Percentiles rank a stretch among this genome's conserved stretches.
These are phyloP conservation scores for Rhodotorula graminis DNA, from an alignment of 768 basidiomycete genomes.

Conservation along the genomic window DNA sequence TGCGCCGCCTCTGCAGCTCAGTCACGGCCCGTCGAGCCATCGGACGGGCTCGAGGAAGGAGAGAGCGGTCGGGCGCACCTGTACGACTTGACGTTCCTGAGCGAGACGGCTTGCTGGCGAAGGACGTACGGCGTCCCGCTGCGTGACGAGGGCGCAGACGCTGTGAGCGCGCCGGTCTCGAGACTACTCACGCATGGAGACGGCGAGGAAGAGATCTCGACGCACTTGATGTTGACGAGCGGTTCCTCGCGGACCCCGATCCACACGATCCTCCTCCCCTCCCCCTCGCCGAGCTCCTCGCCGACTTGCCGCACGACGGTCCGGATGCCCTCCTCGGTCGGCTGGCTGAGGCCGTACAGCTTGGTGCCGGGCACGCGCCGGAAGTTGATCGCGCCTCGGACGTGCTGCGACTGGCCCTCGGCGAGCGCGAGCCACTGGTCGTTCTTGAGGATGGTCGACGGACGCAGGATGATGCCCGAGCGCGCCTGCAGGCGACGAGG, in stretches of 20 bases:
- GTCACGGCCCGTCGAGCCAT: too few relatives aligned
- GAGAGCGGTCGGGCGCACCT: neutral
- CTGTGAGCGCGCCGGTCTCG: too few relatives aligned
- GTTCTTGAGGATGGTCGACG: conserved; percentile 64
- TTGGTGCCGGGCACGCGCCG: conserved; percentile 71
- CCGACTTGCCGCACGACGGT: conserved; percentile 41
- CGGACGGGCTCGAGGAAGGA: neutral
- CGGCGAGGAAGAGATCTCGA: too few relatives aligned
- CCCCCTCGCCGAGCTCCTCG: neutral
- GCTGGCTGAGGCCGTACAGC: conserved; percentile 90
- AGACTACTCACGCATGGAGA: too few relatives aligned
- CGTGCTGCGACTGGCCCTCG: conserved; percentile 47
- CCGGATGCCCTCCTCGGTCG: conserved; percentile 78
- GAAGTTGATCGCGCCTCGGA: conserved; percentile 94
- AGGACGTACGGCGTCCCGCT: conserved; percentile 76
- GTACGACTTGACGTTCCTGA: conserved; percentile 89
- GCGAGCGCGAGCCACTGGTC: conserved; percentile 46
- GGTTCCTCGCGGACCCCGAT: conserved; percentile 72
- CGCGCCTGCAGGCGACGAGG: conserved; percentile 59
- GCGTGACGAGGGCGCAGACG: too few relatives aligned
- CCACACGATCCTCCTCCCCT: conserved; percentile 61
- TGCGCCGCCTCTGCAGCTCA: too few relatives aligned
- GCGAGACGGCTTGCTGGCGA: conserved; percentile 71
- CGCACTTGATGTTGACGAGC: conserved; percentile 73
- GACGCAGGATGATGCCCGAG: conserved; percentile 85